Evolutionary conservation across 1,139 yeast species (phyloP).

Genomic region (Oligophagozyma castellii): DNA sequence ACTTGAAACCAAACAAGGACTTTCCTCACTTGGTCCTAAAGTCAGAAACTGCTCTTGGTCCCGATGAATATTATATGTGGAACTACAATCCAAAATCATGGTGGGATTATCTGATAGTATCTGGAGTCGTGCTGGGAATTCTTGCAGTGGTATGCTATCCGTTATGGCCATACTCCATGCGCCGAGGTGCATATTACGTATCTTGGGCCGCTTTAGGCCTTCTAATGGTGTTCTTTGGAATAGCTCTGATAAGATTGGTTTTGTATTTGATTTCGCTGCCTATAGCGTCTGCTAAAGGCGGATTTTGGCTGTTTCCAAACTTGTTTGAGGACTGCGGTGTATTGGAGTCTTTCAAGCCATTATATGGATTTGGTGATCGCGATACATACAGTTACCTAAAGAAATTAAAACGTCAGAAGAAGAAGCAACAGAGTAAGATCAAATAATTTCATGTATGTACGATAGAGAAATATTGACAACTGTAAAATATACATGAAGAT

Average conservation of each 20-base stretch:
- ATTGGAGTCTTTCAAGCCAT: slow-evolving; percentile 78
- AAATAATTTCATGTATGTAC: slow-evolving; percentile 1
- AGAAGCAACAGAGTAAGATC: slow-evolving; percentile 16
- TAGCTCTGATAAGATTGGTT: slow-evolving; percentile 70
- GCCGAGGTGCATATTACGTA: slow-evolving; percentile 81
- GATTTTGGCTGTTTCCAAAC: slow-evolving; percentile 93
- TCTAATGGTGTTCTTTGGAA: slow-evolving; percentile 58
- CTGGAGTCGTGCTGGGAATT: slow-evolving; percentile 48
- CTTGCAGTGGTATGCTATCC: slow-evolving; percentile 83
- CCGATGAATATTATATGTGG: slow-evolving; percentile 85
- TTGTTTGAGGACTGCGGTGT: slow-evolving; percentile 93
- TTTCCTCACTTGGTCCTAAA: slow-evolving; percentile 58
- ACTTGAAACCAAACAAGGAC: slow-evolving; percentile 55
- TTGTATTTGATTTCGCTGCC: slow-evolving; percentile 45
- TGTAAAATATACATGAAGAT: neutral
- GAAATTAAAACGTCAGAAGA: slow-evolving; percentile 25
- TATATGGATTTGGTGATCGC: slow-evolving; percentile 70
- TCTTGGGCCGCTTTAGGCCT: slow-evolving; percentile 68
- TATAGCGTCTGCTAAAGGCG: slow-evolving; percentile 44
- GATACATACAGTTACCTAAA: slow-evolving; percentile 24
- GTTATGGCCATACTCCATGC: slow-evolving; percentile 86
- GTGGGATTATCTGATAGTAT: slow-evolving; percentile 47
- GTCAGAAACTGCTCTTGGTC: slow-evolving; percentile 55
- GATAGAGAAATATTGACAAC: slow-evolving; percentile 9
- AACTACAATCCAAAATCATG: slow-evolving; percentile 67